phyloP scores from a whole-genome alignment of 768 basidiomycete species.

The Clathrus columnatus region DNA sequence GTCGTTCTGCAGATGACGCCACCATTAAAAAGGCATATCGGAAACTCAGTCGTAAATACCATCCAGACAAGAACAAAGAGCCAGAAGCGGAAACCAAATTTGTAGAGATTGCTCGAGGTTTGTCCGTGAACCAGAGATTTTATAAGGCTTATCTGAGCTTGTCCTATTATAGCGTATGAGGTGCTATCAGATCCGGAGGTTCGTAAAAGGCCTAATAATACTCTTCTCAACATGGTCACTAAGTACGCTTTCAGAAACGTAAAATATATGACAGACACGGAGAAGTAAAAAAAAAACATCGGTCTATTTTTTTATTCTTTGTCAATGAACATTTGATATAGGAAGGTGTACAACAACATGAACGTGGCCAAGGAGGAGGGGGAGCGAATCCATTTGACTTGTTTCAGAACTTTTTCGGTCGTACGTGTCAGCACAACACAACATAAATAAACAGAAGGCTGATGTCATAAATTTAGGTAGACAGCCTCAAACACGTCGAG shows the following conservation, averaged over 20 bases:
- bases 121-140: slow-evolving; percentile 16
- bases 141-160: slow-evolving; percentile 1
- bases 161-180: slow-evolving; percentile 66
- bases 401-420: slow-evolving; percentile 88
- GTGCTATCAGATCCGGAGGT: slow-evolving; percentile 83
- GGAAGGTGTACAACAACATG: slow-evolving; percentile 89
- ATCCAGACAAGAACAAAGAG: slow-evolving; percentile 94
- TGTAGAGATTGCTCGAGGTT: slow-evolving; percentile 86
- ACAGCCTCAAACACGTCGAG: slow-evolving; percentile 60
- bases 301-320: background rate
- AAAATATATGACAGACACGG: slow-evolving; percentile 92
- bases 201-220: slow-evolving; percentile 19
- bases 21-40: slow-evolving; percentile 93
- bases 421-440: slow-evolving; percentile 46
- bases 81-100: slow-evolving; percentile 76
- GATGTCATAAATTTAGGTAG: slow-evolving; percentile 25
- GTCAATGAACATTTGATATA: slow-evolving; percentile 21
- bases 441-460: background rate
- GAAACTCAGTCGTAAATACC: slow-evolving; percentile 76
- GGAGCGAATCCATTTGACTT: slow-evolving; percentile 88
- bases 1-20: slow-evolving; percentile 71
- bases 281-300: no score
- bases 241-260: slow-evolving; percentile 55
- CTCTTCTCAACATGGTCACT: background rate
- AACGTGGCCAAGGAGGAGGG: slow-evolving; percentile 57